phyloP scores from a whole-genome alignment of 192 early-diverging fungal genomes.

The Coemansia erecta region DNA sequence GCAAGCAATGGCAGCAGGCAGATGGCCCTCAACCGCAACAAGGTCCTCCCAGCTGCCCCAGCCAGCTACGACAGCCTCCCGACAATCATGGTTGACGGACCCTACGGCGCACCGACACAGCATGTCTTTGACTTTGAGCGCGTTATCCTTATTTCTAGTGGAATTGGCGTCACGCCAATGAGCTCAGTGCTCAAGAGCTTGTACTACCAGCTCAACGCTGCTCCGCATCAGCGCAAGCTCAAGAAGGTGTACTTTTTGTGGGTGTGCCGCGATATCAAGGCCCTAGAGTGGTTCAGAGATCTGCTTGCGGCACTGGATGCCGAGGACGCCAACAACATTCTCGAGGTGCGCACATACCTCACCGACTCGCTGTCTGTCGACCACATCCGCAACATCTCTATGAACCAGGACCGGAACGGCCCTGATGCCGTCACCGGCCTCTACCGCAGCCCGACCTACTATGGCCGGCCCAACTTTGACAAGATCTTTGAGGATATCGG shows the following conservation, averaged over 20 bases:
- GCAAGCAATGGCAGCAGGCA: not conserved
- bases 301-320: slow-evolving; percentile 60
- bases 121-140: slow-evolving; percentile 68
- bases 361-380: slow-evolving; percentile 58
- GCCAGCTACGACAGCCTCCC: slow-evolving; percentile 42
- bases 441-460: slow-evolving; percentile 63
- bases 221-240: slow-evolving; percentile 19
- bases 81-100: slow-evolving; percentile 71
- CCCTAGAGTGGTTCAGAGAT: slow-evolving; percentile 69
- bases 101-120: slow-evolving; percentile 78
- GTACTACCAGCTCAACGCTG: slow-evolving; percentile 52
- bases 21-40: slow-evolving; percentile 9
- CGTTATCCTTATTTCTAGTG: slow-evolving; percentile 61
- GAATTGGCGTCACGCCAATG: slow-evolving; percentile 77
- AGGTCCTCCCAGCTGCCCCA: slow-evolving; percentile 11
- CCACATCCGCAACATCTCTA: slow-evolving; percentile 61
- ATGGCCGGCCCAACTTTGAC: slow-evolving; percentile 77
- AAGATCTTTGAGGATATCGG: slow-evolving; percentile 63
- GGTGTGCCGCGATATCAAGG: slow-evolving; percentile 62
- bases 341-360: slow-evolving; percentile 66
- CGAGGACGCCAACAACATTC: slow-evolving; percentile 55
- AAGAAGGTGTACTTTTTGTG: slow-evolving; percentile 64
- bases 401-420: slow-evolving; percentile 54
- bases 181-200: slow-evolving; percentile 67
- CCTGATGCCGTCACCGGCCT: slow-evolving; percentile 73